Conservation (phyloP, 495 filamentous ascomycete genomes). For the Annulohypoxylon maeteangense region DNA sequence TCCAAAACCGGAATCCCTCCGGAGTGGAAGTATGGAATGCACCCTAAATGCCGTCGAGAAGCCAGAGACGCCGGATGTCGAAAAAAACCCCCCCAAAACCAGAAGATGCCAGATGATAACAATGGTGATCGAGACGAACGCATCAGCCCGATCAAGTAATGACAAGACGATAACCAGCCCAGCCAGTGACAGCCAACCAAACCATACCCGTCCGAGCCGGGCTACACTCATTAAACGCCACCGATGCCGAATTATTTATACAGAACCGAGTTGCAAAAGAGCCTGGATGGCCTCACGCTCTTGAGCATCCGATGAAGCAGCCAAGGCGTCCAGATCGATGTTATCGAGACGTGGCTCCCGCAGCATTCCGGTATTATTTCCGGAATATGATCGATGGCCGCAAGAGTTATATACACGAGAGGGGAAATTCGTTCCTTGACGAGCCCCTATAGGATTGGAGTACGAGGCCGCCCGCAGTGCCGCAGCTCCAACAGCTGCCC, state of each 20-base stretch:
- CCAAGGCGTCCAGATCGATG: slow-evolving; percentile 62
- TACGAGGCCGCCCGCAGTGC: slow-evolving; percentile 81
- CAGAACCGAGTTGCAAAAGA: slow-evolving; percentile 84
- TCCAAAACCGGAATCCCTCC: slow-evolving; percentile 26
- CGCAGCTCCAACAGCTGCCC: slow-evolving; percentile 88
- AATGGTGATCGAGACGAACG: slow-evolving; percentile 40
- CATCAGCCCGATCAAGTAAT: slow-evolving; percentile 34
- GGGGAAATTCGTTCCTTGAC: slow-evolving; percentile 52
- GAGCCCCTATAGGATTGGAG: slow-evolving; percentile 48
- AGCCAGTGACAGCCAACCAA: slow-evolving; percentile 40
- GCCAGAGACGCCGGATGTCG: slow-evolving; percentile 38
- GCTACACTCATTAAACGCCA: slow-evolving; percentile 54
- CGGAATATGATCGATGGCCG: slow-evolving; percentile 60
- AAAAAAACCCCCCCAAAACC: slow-evolving; percentile 12
- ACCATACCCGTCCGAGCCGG: slow-evolving; percentile 38
- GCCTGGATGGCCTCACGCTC: slow-evolving; percentile 89
- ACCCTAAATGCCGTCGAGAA: slow-evolving; percentile 26
- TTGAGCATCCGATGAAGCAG: slow-evolving; percentile 67
- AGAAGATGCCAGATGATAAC: slow-evolving; percentile 40
- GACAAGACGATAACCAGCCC: slow-evolving; percentile 42
- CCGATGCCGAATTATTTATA: slow-evolving; percentile 71
- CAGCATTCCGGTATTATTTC: slow-evolving; percentile 57
- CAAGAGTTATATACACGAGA: slow-evolving; percentile 59
- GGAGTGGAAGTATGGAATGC: slow-evolving; percentile 30
- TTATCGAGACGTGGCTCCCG: slow-evolving; percentile 57